These are phyloP conservation scores for Lactarius akahatsu DNA, from an alignment of 768 basidiomycete genomes.

Conservation along the genomic window DNA sequence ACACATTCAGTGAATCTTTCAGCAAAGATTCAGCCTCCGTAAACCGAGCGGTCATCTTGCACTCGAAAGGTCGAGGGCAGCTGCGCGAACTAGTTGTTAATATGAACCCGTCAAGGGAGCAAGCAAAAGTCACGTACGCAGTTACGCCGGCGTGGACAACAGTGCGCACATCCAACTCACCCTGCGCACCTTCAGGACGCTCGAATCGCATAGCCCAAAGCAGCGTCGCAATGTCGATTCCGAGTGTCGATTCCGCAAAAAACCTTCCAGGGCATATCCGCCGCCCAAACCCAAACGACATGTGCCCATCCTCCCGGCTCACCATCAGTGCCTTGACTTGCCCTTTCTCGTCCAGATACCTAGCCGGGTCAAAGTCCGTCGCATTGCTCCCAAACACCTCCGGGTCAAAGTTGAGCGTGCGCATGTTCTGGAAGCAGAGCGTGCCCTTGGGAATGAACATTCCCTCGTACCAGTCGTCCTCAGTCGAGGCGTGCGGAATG, in stretches of 20 bases:
- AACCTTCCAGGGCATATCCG: neutral
- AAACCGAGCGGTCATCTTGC: neutral
- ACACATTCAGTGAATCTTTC: neutral
- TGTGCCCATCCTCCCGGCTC: neutral
- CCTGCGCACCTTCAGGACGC: neutral
- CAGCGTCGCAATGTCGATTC: neutral
- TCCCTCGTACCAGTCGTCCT: no score
- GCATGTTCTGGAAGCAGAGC: no score
- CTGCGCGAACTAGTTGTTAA: neutral
- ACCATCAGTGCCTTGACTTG: neutral
- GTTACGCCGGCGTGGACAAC: neutral
- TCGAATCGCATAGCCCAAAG: neutral
- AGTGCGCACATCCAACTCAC: neutral
- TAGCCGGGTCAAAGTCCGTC: neutral
- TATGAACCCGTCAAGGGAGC: neutral
- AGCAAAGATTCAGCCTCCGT: neutral
- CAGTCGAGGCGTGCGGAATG: no score
- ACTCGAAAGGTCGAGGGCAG: neutral
- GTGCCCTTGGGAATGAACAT: no score
- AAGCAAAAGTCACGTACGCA: neutral
- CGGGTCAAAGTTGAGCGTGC: neutral
- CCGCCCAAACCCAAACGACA: neutral
- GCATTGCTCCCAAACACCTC: neutral
- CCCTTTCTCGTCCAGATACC: neutral
- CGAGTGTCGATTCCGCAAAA: neutral